Base-by-base conservation (phyloP, 2,329 filamentous ascomycete species). In the Aspergillus amoenus region DNA sequence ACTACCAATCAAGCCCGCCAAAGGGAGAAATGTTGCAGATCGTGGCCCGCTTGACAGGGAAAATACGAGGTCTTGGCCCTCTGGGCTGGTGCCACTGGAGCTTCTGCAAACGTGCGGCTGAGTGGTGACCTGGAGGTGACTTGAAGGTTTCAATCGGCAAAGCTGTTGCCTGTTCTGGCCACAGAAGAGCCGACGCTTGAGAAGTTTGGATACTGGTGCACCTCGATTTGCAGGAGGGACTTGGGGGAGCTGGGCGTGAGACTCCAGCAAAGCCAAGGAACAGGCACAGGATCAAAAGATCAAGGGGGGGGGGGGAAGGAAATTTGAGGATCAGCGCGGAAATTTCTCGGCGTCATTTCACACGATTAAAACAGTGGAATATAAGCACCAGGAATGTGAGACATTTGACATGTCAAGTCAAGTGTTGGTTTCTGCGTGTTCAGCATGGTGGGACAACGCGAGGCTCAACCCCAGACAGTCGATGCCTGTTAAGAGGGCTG, bases 41-140 rank as follows among this genome's bases (percentile, higher is more conserved):
- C 49, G 46, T n/a, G 30, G 46, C 34, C 34, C 21, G 17, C 32
- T 27, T 18, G 17, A 40, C 17, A n/a, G 13, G 41, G 41, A 18
- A 18, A 52, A 52, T 45, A 52, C 41, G 50, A 52, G 41, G 41
- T 45, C 41, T 45, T 52, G 50, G 30, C 30, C 41, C 12, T 8
- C 15, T 40, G 50, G 50, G 21, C 24, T 12, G 15, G 40, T 15
- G 34, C 34, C 34, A 37, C 34, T 37, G 34, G 15, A 18, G 9
- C 43, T 45, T 45, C 21, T 9, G n/a, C 34, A 11, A 12, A 18
- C 12, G n/a, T 51, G 37, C 48, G 22, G 48, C 39, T 51, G 48
- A 42, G 48, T 41, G 42, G 17, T 32, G 24, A 30, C 27, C 9
- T 30, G 27, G 27, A 30, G 27, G 3, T 21, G 39, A 7, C n/a